These are phyloP conservation scores for Saturnispora sekii DNA, from an alignment of 805 yeast genomes.

Conservation along the genomic window DNA sequence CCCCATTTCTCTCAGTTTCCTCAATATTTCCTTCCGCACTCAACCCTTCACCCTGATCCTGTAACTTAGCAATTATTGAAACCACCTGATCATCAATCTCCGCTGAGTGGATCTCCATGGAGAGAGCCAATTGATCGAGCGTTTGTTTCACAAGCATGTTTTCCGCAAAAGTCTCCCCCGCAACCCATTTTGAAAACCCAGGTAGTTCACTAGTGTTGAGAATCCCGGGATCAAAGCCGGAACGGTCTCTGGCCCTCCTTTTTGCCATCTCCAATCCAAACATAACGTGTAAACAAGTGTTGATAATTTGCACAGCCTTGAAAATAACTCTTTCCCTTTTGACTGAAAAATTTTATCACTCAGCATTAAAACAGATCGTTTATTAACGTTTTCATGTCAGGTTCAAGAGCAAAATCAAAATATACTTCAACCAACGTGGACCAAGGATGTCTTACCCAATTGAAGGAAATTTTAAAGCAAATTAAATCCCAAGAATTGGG, in stretches of 20 bases:
- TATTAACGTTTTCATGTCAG: constrained; percentile 1
- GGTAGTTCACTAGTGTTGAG: constrained; percentile 15
- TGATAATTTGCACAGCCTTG: constrained; percentile 2
- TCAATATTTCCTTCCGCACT: not conserved
- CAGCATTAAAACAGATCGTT: too few species aligned
- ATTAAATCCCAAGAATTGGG: not conserved
- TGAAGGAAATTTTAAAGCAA: constrained; percentile 13
- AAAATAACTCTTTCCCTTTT: not conserved
- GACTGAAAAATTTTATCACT: constrained; percentile 1
- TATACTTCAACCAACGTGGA: constrained; percentile 1
- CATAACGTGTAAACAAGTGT: constrained; percentile 11
- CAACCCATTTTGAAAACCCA: constrained; percentile 28
- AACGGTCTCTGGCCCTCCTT: constrained; percentile 10
- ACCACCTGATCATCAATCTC: constrained; percentile 25
- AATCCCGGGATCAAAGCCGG: constrained; percentile 4
- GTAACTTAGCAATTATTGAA: constrained; percentile 13
- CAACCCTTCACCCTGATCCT: not conserved
- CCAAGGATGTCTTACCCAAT: constrained; percentile 7
- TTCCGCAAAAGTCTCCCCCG: constrained; percentile 22
- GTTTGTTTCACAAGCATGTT: constrained; percentile 19
- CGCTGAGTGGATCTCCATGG: constrained; percentile 20
- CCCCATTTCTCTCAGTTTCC: not conserved
- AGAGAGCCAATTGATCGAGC: constrained; percentile 18
- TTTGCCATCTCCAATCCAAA: constrained; percentile 24
- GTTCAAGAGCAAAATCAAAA: constrained; percentile 1